Evolutionary conservation across 345 rosid genomes (phyloP).

Genomic region (Gossypium arboreum): DNA sequence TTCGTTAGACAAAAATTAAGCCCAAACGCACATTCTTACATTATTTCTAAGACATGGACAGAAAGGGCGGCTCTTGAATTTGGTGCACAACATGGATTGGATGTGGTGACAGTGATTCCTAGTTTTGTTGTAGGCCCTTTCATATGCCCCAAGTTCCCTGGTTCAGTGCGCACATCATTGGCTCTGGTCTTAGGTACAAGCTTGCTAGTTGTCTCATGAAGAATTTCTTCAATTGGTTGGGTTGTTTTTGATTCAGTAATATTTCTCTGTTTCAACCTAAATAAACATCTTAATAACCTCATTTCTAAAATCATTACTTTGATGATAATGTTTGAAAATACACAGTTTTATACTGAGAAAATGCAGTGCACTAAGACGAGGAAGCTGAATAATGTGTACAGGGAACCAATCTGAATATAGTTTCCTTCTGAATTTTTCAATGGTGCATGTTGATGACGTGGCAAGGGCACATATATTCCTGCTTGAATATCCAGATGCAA

Average conservation of each 20-base stretch:
- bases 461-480: neutral
- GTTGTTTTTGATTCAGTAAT: neutral
- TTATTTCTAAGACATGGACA: constrained; percentile 20
- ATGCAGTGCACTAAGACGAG: no score
- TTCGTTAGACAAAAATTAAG: neutral
- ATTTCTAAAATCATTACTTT: no score
- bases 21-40: neutral
- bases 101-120: neutral
- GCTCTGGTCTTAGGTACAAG: neutral
- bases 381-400: neutral
- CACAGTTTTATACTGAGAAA: no score
- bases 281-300: neutral
- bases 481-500: constrained; percentile 25
- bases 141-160: neutral
- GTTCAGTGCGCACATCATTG: neutral
- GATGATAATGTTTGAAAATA: no score
- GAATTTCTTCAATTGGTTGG: neutral
- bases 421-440: neutral
- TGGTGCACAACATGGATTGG: neutral
- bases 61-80: neutral
- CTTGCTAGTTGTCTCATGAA: neutral
- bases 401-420: neutral
- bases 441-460: constrained; percentile 21
- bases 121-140: neutral
- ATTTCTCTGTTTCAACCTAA: neutral